phyloP scores from a whole-genome alignment of 1,284 basidiomycete species.

The Cystobasidium sp. region DNA sequence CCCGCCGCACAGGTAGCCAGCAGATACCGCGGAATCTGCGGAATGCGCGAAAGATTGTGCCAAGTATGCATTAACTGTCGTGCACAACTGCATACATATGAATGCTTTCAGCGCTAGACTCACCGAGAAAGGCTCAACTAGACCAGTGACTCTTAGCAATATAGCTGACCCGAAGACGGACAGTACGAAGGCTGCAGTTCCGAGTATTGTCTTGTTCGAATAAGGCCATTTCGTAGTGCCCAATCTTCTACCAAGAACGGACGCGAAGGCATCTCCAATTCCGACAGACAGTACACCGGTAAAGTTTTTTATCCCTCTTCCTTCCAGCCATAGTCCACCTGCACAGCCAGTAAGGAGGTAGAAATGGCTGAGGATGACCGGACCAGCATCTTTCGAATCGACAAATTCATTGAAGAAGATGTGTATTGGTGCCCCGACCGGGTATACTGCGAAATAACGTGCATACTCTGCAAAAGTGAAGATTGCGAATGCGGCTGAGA shows the following conservation, averaged over 20 bases:
- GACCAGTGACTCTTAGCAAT: constrained; percentile 70
- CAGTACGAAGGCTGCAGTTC: constrained; percentile 76
- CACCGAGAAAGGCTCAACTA: constrained; percentile 75
- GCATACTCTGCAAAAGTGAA: constrained; percentile 97
- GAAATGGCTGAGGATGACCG: constrained; percentile 95
- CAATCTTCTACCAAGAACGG: constrained; percentile 82
- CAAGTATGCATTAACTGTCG: no score
- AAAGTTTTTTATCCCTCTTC: constrained; percentile 76
- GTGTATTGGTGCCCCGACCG: constrained; percentile 90
- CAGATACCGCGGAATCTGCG: constrained; percentile 59
- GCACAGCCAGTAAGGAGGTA: constrained; percentile 96
- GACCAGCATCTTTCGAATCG: constrained; percentile 92
- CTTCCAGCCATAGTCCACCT: constrained; percentile 91
- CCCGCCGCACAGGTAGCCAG: constrained; percentile 68
- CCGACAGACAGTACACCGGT: constrained; percentile 91
- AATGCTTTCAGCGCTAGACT: no score
- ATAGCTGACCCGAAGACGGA: constrained; percentile 74
- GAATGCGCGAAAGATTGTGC: constrained; percentile 61
- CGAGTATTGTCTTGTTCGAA: constrained; percentile 88
- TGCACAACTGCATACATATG: no score
- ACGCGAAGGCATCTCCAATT: constrained; percentile 91
- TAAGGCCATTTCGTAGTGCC: constrained; percentile 83
- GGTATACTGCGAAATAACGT: constrained; percentile 97
- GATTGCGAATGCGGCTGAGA: constrained; percentile 87
- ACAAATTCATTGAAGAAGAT: constrained; percentile 97